Conservation (phyloP, 176 grass and related monocot genomes). For the Areca catechu region DNA sequence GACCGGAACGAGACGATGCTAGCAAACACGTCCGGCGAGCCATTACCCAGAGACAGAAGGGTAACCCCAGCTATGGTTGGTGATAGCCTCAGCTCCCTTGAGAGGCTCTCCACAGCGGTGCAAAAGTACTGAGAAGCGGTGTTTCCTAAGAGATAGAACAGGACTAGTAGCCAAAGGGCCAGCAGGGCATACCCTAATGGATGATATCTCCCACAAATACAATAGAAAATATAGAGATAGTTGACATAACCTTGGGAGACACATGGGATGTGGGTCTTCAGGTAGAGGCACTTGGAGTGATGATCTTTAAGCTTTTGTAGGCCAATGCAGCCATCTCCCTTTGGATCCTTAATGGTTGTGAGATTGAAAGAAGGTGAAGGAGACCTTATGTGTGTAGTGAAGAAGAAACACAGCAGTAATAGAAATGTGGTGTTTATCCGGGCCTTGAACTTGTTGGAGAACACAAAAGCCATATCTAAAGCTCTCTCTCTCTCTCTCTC, state of each 20-base stretch:
- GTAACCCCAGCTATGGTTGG: not conserved
- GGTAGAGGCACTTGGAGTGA: slow-evolving; percentile 2
- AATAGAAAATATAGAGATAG: slow-evolving; percentile 10
- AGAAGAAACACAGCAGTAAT: slow-evolving; percentile 14
- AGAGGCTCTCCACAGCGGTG: slow-evolving; percentile 11
- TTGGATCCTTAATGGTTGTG: not conserved
- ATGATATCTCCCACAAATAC: not conserved
- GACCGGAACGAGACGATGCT: slow-evolving; percentile 7
- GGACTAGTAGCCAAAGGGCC: not conserved
- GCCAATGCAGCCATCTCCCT: slow-evolving; percentile 1
- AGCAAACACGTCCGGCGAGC: not conserved
- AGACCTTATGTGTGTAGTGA: slow-evolving; percentile 5
- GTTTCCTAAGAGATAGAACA: slow-evolving; percentile 9
- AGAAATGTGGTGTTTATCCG: slow-evolving; percentile 27
- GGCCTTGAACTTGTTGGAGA: slow-evolving; percentile 28
- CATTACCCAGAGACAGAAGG: not conserved
- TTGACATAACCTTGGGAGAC: slow-evolving; percentile 12
- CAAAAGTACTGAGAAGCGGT: slow-evolving; percentile 9
- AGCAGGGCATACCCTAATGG: not conserved
- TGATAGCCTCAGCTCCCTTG: slow-evolving; percentile 6
- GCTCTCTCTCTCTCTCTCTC: no score
- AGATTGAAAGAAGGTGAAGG: slow-evolving; percentile 3
- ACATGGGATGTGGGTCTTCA: slow-evolving; percentile 2
- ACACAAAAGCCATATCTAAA: slow-evolving; percentile 28
- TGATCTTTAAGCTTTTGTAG: slow-evolving; percentile 1